Evolutionary conservation across 768 basidiomycete genomes (phyloP).

Genomic region (Suillus discolor): DNA sequence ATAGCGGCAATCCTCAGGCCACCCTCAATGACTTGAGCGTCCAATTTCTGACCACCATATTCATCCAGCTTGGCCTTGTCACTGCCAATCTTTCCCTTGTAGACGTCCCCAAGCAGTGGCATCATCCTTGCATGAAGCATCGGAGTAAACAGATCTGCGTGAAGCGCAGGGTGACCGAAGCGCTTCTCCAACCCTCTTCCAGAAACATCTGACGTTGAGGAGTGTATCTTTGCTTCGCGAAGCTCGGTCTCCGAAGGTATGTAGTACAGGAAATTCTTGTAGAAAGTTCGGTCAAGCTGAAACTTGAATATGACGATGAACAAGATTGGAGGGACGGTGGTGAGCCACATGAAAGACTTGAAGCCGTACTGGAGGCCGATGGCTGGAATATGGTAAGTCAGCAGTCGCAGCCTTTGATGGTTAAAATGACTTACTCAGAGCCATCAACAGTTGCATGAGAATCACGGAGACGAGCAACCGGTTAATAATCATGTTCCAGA

Average conservation of each 20-base stretch:
- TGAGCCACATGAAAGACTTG: constrained; percentile 76
- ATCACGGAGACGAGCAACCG: constrained; percentile 76
- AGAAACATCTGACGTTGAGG: constrained; percentile 71
- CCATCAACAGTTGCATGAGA: constrained; percentile 87
- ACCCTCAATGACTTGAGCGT: constrained; percentile 72
- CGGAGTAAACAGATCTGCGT: constrained; percentile 84
- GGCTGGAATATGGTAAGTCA: constrained; percentile 45
- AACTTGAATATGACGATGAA: constrained; percentile 82
- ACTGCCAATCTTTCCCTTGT: constrained; percentile 67
- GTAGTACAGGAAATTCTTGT: constrained; percentile 76
- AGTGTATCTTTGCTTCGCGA: constrained; percentile 71
- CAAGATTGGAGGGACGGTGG: constrained; percentile 85
- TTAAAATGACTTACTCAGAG: constrained; percentile 66
- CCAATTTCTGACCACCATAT: constrained; percentile 77
- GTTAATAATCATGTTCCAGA: constrained; percentile 96
- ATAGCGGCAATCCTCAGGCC: constrained; percentile 85
- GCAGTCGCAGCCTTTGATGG: background rate
- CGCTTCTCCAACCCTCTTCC: constrained; percentile 82
- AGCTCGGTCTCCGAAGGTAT: constrained; percentile 83
- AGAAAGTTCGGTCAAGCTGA: constrained; percentile 72
- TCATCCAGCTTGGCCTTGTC: constrained; percentile 71
- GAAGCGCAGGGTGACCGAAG: constrained; percentile 93
- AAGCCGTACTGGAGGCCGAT: constrained; percentile 83
- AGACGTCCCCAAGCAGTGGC: constrained; percentile 74
- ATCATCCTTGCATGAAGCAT: constrained; percentile 89